Evolutionary conservation across 805 yeast species (phyloP).

Genomic region (Debaryomyces maramus): DNA sequence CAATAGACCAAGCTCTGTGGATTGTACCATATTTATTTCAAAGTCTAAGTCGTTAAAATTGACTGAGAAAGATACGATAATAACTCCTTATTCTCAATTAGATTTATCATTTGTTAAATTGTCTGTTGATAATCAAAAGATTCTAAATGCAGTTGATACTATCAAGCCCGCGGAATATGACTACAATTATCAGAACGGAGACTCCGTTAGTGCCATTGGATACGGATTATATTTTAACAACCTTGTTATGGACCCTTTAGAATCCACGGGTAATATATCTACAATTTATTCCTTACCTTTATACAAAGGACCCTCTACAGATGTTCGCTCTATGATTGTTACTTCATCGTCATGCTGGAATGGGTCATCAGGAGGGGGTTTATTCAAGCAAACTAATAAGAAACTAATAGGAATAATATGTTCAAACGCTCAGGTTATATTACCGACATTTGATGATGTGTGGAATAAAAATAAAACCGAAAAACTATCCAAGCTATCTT

Average conservation of each 20-base stretch:
- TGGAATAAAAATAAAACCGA: constrained; percentile 20
- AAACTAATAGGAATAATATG: constrained; percentile 43
- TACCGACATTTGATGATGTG: constrained; percentile 15
- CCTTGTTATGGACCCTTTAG: constrained; percentile 25
- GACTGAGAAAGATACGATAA: constrained; percentile 19
- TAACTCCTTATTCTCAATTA: constrained; percentile 30
- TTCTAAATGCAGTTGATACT: background rate
- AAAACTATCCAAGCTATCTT: constrained; percentile 30
- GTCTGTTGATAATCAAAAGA: constrained; percentile 7
- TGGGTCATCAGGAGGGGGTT: constrained; percentile 52
- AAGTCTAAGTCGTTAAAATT: constrained; percentile 4
- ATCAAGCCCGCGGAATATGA: constrained; percentile 8
- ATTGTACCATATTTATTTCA: constrained; percentile 8
- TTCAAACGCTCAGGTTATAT: constrained; percentile 42
- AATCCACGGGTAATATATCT: constrained; percentile 32
- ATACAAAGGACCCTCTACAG: background rate
- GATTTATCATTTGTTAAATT: constrained; percentile 41
- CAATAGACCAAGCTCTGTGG: background rate
- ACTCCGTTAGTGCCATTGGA: constrained; percentile 32
- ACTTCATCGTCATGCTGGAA: constrained; percentile 50
- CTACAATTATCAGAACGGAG: constrained; percentile 13
- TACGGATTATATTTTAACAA: constrained; percentile 39
- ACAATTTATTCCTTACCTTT: constrained; percentile 16
- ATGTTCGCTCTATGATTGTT: constrained; percentile 23
- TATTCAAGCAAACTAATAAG: constrained; percentile 22